phyloP scores from a whole-genome alignment of 352 stramenopile species.

The Pythium dissimile region DNA sequence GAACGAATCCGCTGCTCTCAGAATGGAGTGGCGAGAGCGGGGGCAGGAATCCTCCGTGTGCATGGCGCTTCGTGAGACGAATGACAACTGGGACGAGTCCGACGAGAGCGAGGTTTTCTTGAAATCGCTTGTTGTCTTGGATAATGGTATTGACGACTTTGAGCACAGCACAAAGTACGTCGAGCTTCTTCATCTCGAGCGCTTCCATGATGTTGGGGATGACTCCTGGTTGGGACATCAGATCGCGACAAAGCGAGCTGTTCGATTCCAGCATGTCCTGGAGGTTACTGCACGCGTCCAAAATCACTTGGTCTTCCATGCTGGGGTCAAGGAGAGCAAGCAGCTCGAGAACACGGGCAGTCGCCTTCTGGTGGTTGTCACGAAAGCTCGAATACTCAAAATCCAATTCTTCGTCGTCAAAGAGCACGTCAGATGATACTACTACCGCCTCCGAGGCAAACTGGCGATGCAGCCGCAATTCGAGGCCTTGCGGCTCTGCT shows the following conservation, averaged over 20 bases:
- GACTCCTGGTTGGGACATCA: constrained; percentile 90
- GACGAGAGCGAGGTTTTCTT: constrained; percentile 90
- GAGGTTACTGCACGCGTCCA: constrained; percentile 65
- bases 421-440: constrained; percentile 54
- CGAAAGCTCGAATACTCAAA: constrained; percentile 74
- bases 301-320: constrained; percentile 82
- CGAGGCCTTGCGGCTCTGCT: constrained; percentile 16
- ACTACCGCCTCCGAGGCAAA: constrained; percentile 22
- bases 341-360: constrained; percentile 66
- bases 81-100: constrained; percentile 91
- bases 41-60: constrained; percentile 1
- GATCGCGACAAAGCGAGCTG: constrained; percentile 57
- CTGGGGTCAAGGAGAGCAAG: constrained; percentile 77
- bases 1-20: not conserved
- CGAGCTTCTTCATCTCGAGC: constrained; percentile 89
- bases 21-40: not conserved
- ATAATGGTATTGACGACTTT: constrained; percentile 89
- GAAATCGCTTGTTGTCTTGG: constrained; percentile 87
- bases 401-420: constrained; percentile 82
- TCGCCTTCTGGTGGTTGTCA: constrained; percentile 78
- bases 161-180: constrained; percentile 83
- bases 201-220: constrained; percentile 93
- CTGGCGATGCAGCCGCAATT: constrained; percentile 16
- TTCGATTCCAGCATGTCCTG: constrained; percentile 83
- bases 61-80: constrained; percentile 67